Percentiles rank a stretch among this genome's conserved stretches.
These are phyloP conservation scores for Dipteronia dyeriana DNA, from an alignment of 345 rosid species.

Conservation along the genomic window DNA sequence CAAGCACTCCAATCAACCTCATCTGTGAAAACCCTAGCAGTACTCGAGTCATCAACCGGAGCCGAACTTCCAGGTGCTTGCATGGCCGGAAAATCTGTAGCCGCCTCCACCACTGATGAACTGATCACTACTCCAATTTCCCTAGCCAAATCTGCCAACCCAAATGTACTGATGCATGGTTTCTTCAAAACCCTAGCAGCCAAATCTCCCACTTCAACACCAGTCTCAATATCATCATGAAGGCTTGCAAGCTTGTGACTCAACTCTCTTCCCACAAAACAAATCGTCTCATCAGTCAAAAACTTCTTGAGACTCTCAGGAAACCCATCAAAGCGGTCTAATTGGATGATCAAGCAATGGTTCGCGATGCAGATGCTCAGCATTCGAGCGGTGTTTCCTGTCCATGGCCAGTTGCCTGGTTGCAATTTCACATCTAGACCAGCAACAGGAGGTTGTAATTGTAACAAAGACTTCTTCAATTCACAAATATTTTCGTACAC, in stretches of 20 bases:
- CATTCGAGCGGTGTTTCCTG: neutral
- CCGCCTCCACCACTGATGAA: neutral
- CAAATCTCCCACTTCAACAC: neutral
- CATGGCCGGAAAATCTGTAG: too few species aligned
- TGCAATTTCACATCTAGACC: too few species aligned
- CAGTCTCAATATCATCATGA: neutral
- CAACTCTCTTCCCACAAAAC: neutral
- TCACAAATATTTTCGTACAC: too few species aligned
- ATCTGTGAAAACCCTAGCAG: too few species aligned
- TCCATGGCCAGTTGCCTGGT: neutral
- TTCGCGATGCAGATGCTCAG: neutral
- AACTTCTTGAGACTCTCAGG: neutral
- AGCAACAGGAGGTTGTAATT: too few species aligned
- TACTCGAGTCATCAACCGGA: too few species aligned
- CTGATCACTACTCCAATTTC: neutral
- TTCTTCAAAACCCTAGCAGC: slow-evolving; percentile 9
- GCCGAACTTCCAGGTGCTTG: too few species aligned
- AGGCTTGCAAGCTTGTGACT: neutral
- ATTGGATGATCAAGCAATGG: neutral
- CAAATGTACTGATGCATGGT: neutral
- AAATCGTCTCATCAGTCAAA: neutral
- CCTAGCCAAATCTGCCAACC: neutral
- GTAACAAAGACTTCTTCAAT: too few species aligned
- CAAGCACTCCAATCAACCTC: too few species aligned
- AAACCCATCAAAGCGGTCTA: neutral